These are phyloP conservation scores for Hymenoscyphus fraxineus DNA, from an alignment of 2,329 filamentous ascomycete genomes.

Conservation along the genomic window DNA sequence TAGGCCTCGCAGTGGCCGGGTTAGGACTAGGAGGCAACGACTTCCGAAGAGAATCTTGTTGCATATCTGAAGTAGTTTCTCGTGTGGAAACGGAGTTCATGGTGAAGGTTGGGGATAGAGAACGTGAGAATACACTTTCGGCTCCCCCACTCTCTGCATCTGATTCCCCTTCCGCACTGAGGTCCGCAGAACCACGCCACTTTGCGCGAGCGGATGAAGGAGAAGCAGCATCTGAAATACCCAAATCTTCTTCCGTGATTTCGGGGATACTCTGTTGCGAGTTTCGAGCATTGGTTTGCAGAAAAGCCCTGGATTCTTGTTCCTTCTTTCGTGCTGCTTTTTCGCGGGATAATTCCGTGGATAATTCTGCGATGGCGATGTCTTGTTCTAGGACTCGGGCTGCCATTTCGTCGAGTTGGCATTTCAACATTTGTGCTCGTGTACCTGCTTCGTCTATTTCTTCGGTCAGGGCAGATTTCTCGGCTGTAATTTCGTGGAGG, in stretches of 20 bases:
- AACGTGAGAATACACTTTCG: slow-evolving; percentile 58
- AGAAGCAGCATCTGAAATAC: slow-evolving; percentile 18
- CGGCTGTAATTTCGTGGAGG: slow-evolving; percentile 49
- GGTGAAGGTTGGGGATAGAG: slow-evolving; percentile 52
- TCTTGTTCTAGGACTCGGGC: slow-evolving; percentile 52
- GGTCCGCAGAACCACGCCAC: slow-evolving; percentile 38
- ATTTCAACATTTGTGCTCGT: slow-evolving; percentile 50
- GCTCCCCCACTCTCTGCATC: slow-evolving; percentile 47
- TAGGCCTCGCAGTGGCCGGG: slow-evolving; percentile 27
- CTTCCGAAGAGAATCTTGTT: slow-evolving; percentile 21
- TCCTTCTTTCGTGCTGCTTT: slow-evolving; percentile 38
- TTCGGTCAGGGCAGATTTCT: slow-evolving; percentile 51
- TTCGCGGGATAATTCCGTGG: slow-evolving; percentile 50
- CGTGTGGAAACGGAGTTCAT: slow-evolving; percentile 18
- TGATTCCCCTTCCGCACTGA: slow-evolving; percentile 52
- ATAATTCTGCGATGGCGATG: slow-evolving; percentile 45
- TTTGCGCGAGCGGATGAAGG: slow-evolving; percentile 12
- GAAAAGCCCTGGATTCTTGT: slow-evolving; percentile 25
- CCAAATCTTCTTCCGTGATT: slow-evolving; percentile 28
- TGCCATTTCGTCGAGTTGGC: slow-evolving; percentile 59
- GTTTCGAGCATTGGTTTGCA: slow-evolving; percentile 25
- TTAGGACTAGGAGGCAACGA: slow-evolving; percentile 19
- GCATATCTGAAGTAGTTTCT: slow-evolving; percentile 23
- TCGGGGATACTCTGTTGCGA: slow-evolving; percentile 10
- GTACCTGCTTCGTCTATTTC: slow-evolving; percentile 54